Percentiles rank a stretch among this genome's conserved stretches.
Evolutionary conservation across 441 rosid species (phyloP).

Genomic region (Brassica hybrid): DNA sequence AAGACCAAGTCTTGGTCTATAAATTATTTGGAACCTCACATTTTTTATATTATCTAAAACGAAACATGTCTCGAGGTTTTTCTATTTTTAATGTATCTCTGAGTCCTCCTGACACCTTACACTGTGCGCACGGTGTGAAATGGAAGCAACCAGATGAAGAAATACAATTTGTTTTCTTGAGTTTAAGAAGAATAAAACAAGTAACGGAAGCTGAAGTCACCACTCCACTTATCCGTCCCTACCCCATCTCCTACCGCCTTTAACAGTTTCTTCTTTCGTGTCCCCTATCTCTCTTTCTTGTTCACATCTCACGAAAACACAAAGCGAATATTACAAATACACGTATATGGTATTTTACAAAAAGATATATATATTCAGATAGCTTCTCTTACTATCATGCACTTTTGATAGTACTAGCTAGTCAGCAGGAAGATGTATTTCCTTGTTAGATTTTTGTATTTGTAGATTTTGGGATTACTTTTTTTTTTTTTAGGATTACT

Average conservation of each 20-base stretch:
- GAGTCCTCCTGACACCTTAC: conserved; percentile 8
- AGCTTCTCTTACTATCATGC: neutral
- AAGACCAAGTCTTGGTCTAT: conserved; percentile 15
- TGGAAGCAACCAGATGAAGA: conserved; percentile 5
- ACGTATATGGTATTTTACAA: neutral
- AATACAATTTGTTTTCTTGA: neutral
- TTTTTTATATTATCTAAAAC: conserved; percentile 14
- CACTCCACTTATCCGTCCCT: conserved; percentile 26
- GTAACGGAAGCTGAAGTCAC: conserved; percentile 36
- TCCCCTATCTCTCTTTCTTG: neutral
- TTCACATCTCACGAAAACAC: neutral
- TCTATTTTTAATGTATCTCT: neutral
- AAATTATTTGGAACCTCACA: conserved; percentile 25
- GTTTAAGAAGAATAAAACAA: conserved; percentile 33
- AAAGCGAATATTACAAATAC: neutral
- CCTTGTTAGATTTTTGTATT: too few species aligned
- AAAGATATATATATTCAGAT: neutral
- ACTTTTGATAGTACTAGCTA: neutral
- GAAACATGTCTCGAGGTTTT: conserved; percentile 34
- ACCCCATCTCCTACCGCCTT: conserved; percentile 29
- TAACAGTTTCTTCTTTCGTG: conserved; percentile 35
- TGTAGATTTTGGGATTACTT: neutral
- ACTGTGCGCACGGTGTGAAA: conserved; percentile 27
- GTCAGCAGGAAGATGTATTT: neutral
- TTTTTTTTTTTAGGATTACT: too few species aligned